Base-by-base conservation (phyloP, 192 early-diverging fungal genomes). In the Podila minutissima region DNA sequence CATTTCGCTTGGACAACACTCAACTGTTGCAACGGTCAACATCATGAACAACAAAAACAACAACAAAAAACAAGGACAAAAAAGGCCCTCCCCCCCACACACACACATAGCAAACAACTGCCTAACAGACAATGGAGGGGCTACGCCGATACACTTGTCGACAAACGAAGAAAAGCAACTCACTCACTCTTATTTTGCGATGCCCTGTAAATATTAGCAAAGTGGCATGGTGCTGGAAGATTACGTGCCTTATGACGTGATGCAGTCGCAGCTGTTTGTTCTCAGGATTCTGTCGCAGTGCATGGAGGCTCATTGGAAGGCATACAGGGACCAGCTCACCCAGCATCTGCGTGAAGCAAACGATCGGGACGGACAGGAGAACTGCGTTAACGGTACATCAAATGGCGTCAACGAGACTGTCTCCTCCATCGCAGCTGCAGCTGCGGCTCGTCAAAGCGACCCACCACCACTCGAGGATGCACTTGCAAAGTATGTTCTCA, bases 211-310 rank as follows among this genome's bases (percentile, higher is more conserved):
- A 33, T 4, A 41, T 5, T 51, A 85, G 79, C 71, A 75, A 67
- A 84, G 75, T 61, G 81, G 83, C 50, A 81, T 83, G 74, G 72
- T 85, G 2, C 69, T 83, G n/a, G 92, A 93, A 53, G 84, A 89
- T 22, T 69, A 67, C 67, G 76, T 89, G n/a, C 88, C 92, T 5
- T 71, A 83, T 31, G 88, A 95, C 51, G 86, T 91, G 32, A 88
- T 95, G 72, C 94, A 98, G 72, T 96, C 95, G 20, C 95, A 96
- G 77, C 86, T 95, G 13, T 94, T 96, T 72, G 78, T 97, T 17
- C 87, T 97, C 61, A 87, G 93, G 66, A 86, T 98, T 50, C 82
- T 97, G 29, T 93, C 93, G 4, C 91, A 92, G 66, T 95, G 95
- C 75, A 94, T 95, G 91, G 91, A 93, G 41, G 92, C 92, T 64